A percentile compares a stretch with the other conserved stretches of the same genome.
These are phyloP conservation scores for Cryptosporidium sp. DNA, from an alignment of 169 alveolate genomes.

Conservation along the genomic window DNA sequence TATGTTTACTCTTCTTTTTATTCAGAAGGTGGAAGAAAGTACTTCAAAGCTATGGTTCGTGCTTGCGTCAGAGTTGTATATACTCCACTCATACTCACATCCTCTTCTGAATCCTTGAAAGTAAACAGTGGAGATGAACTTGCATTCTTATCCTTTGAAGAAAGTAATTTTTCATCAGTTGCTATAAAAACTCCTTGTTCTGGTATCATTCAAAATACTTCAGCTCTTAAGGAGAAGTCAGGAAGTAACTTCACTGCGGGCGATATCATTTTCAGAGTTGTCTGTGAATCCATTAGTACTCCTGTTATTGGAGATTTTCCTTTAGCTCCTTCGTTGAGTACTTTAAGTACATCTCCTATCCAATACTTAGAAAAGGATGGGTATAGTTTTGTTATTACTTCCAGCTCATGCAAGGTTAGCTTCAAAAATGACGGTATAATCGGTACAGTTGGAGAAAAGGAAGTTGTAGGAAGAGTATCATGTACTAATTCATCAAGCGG, in stretches of 20 bases:
- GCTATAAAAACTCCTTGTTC: constrained; percentile 13
- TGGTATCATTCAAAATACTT: neutral
- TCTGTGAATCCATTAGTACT: neutral
- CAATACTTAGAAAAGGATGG: constrained; percentile 9
- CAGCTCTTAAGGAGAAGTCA: neutral
- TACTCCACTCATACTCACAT: neutral
- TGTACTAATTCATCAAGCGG: neutral
- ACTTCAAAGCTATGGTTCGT: neutral
- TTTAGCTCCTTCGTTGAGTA: neutral
- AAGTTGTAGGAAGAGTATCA: neutral
- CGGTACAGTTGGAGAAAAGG: constrained; percentile 4
- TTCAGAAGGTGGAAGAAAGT: neutral
- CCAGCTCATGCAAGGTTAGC: neutral
- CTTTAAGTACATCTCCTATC: neutral
- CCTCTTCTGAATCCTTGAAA: neutral
- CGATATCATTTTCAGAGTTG: neutral
- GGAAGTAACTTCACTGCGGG: neutral
- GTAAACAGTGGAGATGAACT: neutral
- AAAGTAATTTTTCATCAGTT: neutral
- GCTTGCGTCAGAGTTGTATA: neutral
- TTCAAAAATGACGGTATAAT: constrained; percentile 26
- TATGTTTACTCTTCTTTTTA: neutral
- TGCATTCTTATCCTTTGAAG: neutral
- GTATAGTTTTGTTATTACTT: neutral
- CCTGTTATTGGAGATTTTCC: constrained; percentile 14